Evolutionary conservation across 148 eudicot species (phyloP), one percentile per base, ranked within the genome.

Genomic region (Polygonum maritimum): DNA sequence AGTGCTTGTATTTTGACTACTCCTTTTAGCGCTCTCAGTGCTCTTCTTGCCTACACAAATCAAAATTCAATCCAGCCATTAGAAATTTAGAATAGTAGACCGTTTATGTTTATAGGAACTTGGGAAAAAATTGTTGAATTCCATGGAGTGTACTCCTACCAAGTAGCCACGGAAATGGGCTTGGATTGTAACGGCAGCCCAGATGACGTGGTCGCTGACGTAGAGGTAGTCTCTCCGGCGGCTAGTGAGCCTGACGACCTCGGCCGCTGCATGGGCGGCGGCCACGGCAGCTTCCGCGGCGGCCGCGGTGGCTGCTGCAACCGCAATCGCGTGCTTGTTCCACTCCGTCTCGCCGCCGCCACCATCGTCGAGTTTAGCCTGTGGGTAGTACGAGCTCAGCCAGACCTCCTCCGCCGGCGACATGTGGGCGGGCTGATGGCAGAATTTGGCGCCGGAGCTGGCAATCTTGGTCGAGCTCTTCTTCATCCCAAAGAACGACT

Each of bases 201-300:
- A 83, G 63, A 58, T 81, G 15, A 83, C 87, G 13, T 63, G 73
- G 2, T 78, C 77, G 44, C 76, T 70, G 48, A 75, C 12, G 63
- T 21, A 19, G 33, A 21, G 8, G 63, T 57, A 21, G 31, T 21
- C 84, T 7, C 91, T 73, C 18, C 88, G 88, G 14, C 86, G 83
- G 48, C 86, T 87, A 5, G 97, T 88, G 33, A 92, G 84, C 41
- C 88, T 72, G 35, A 87, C 92, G 9, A 87, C 95, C 36, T 85
- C 90, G 2, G 81, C 93, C 0, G 97, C 97, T 3, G 96, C 96
- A 74, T 89, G 92, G 3, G 92, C 92, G 10, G 93, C 93, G 2
- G 88, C 96, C 2, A 91, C 92, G 0, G 96, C 96, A 0, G 96
- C 96, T n/a, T 91, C 96, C 0, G 92, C 97, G 0, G 91, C 97